phyloP scores from a whole-genome alignment of 495 filamentous ascomycete genomes.

The Trichoderma asperelloides region DNA sequence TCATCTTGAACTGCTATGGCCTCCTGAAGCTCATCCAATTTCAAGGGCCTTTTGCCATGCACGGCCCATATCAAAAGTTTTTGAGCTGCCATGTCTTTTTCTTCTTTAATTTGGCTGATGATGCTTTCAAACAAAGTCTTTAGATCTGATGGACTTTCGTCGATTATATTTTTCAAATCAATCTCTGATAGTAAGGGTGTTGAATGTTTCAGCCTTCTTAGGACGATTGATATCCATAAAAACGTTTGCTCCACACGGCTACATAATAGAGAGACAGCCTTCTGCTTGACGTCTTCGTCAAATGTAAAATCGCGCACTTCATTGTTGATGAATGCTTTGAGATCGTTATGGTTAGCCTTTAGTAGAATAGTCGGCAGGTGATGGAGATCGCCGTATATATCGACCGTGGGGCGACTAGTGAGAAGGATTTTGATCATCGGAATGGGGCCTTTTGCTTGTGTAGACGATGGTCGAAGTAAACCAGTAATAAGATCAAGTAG shows the following conservation, averaged over 20 bases:
- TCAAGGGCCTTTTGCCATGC: neutral
- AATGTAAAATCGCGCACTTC: neutral
- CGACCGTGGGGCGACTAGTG: neutral
- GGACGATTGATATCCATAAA: constrained; percentile 2
- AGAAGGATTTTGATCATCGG: neutral
- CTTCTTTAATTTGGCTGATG: neutral
- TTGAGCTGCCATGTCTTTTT: neutral
- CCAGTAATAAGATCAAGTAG: neutral
- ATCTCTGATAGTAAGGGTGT: neutral
- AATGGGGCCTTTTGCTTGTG: neutral
- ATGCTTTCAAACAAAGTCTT: neutral
- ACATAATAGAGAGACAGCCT: neutral
- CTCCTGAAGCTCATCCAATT: neutral
- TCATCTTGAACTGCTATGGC: neutral
- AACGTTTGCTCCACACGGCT: constrained; percentile 4
- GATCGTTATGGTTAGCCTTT: neutral
- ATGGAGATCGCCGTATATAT: neutral
- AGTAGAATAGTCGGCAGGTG: neutral
- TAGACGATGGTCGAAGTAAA: neutral
- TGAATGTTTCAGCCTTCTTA: neutral
- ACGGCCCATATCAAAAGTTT: constrained; percentile 5
- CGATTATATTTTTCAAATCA: neutral
- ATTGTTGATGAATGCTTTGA: neutral
- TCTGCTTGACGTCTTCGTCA: neutral
- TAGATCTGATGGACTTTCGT: neutral